Evolutionary conservation across 2,329 filamentous ascomycete species (phyloP).

Genomic region (Pseudocercospora crystallina): DNA sequence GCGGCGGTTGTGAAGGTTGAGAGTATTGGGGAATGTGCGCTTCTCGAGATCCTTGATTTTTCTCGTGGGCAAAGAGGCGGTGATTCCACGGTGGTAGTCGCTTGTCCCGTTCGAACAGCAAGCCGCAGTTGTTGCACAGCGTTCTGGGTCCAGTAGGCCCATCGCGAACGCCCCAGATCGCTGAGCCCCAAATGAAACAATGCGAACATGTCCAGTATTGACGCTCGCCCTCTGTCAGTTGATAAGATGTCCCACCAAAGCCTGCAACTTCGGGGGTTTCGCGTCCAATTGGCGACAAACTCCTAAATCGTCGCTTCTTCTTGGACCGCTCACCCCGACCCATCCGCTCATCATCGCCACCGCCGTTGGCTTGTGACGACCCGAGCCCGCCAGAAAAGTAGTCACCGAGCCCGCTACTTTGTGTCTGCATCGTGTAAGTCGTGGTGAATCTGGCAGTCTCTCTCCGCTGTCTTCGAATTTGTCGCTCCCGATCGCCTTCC

Average conservation of each 20-base stretch:
- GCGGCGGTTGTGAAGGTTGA: slow-evolving; percentile 18
- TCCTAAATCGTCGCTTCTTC: slow-evolving; percentile 91
- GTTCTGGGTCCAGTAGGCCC: slow-evolving; percentile 81
- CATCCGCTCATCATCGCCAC: slow-evolving; percentile 70
- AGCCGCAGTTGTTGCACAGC: slow-evolving; percentile 90
- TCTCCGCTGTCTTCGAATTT: slow-evolving; percentile 79
- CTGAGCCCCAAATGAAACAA: slow-evolving; percentile 82
- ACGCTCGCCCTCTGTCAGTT: slow-evolving; percentile 72
- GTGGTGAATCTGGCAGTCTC: slow-evolving; percentile 80
- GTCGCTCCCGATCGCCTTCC: slow-evolving; percentile 88
- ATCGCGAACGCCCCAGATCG: slow-evolving; percentile 93
- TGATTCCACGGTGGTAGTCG: slow-evolving; percentile 76
- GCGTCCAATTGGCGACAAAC: slow-evolving; percentile 77
- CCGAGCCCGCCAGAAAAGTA: slow-evolving; percentile 56
- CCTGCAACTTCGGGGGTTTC: slow-evolving; percentile 74
- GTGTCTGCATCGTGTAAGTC: slow-evolving; percentile 45
- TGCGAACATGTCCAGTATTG: slow-evolving; percentile 83
- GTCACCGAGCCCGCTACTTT: slow-evolving; percentile 44
- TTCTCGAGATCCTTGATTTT: slow-evolving; percentile 37
- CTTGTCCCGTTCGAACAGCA: slow-evolving; percentile 83
- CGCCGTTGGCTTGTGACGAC: slow-evolving; percentile 39
- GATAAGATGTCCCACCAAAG: slow-evolving; percentile 63
- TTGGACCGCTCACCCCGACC: slow-evolving; percentile 89
- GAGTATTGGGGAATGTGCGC: slow-evolving; percentile 23
- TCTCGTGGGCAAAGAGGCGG: slow-evolving; percentile 60